Evolutionary conservation across 129 eudicot species (phyloP).

Genomic region (Pittosporum tobira): DNA sequence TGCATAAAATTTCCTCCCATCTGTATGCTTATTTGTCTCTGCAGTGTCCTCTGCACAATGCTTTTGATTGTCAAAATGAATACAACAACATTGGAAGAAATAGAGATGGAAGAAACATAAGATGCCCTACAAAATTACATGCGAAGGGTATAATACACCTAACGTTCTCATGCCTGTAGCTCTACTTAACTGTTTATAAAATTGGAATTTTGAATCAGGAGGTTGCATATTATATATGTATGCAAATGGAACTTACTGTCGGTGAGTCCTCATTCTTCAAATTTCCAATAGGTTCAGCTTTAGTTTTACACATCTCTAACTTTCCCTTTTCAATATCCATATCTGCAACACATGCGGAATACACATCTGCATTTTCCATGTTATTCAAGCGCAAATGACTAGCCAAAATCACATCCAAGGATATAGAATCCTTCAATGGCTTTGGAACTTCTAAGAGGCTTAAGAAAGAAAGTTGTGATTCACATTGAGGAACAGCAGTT

Average conservation of each 20-base stretch:
- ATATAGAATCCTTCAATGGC: constrained; percentile 32
- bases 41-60: constrained; percentile 49
- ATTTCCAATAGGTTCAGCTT: constrained; percentile 27
- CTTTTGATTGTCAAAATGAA: neutral
- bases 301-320: constrained; percentile 27
- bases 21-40: constrained; percentile 58
- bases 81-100: too few species aligned
- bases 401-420: constrained; percentile 33
- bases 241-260: constrained; percentile 29
- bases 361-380: constrained; percentile 35
- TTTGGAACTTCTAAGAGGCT: constrained; percentile 27
- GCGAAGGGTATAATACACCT: neutral
- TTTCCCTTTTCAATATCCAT: constrained; percentile 55
- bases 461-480: constrained; percentile 23
- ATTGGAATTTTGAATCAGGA: neutral
- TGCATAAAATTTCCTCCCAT: constrained; percentile 61
- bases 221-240: neutral
- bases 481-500: constrained; percentile 21
- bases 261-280: constrained; percentile 40
- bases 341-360: constrained; percentile 34
- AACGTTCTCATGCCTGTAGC: neutral
- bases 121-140: too few species aligned
- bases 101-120: too few species aligned
- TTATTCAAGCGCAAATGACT: too few species aligned
- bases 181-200: constrained; percentile 1